Evolutionary conservation across 208 protist species (phyloP).

Genomic region (Leptomonas seymouri): DNA sequence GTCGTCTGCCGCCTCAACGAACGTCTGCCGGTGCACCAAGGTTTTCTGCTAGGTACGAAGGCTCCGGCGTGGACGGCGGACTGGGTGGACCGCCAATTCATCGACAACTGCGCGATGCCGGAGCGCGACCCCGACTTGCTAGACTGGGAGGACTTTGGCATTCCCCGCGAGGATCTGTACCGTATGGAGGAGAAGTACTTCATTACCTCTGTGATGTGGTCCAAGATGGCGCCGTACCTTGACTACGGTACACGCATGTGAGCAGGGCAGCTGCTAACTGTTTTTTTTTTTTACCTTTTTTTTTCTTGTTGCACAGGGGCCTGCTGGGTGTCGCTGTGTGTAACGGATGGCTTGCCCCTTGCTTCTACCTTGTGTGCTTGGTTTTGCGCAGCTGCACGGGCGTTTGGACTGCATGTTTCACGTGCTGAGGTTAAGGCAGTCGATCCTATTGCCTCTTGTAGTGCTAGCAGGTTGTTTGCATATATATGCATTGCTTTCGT

Average conservation of each 20-base stretch:
- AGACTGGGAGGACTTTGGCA: constrained; percentile 93
- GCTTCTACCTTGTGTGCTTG: neutral
- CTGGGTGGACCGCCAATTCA: constrained; percentile 89
- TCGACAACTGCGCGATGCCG: constrained; percentile 89
- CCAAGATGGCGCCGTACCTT: constrained; percentile 71
- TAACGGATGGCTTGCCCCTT: neutral
- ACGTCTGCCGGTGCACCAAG: constrained; percentile 76
- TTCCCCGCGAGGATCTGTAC: constrained; percentile 89
- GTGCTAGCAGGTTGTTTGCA: constrained; percentile 2
- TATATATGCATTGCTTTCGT: neutral
- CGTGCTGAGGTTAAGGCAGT: neutral
- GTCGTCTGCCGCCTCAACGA: constrained; percentile 79
- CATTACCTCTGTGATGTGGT: constrained; percentile 86
- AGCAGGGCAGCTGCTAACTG: constrained; percentile 16
- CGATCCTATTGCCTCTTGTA: neutral
- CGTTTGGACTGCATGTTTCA: neutral
- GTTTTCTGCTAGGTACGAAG: constrained; percentile 69
- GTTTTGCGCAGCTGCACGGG: neutral
- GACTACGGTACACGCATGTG: constrained; percentile 78
- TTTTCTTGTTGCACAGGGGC: neutral
- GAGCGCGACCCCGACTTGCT: constrained; percentile 89
- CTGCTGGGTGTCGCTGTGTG: too few relatives aligned
- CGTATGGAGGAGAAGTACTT: constrained; percentile 93
- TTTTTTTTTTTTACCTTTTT: neutral
- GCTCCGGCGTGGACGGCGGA: constrained; percentile 85